Conservation (phyloP, 305 asterid genomes). For the Solanum hybrid region DNA sequence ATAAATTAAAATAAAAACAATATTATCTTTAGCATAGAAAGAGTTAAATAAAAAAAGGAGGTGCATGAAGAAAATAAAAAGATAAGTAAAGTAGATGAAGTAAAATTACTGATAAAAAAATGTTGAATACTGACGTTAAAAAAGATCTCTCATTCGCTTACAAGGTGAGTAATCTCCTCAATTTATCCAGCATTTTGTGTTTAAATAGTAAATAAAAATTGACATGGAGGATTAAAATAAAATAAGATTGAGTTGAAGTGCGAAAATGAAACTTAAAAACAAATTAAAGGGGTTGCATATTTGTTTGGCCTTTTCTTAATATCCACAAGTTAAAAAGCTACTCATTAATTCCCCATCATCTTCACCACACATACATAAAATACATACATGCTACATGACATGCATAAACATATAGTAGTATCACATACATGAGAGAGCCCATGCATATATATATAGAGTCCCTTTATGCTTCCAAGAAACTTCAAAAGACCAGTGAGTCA, state of each 20-base stretch:
- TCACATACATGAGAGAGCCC: not conserved
- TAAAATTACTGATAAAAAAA: not conserved
- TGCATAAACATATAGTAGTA: not conserved
- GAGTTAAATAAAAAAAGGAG: not conserved
- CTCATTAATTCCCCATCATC: not conserved
- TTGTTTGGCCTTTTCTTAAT: not conserved
- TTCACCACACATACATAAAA: not conserved
- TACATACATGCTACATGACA: not conserved
- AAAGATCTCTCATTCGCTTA: not conserved
- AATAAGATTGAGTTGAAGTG: not conserved
- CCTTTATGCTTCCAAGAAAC: conserved; percentile 4
- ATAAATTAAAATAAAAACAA: not conserved
- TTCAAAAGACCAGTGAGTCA: conserved; percentile 13
- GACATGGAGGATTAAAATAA: not conserved
- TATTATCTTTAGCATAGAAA: not conserved
- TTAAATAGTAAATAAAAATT: not conserved
- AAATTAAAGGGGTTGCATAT: not conserved
- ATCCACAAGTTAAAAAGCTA: not conserved
- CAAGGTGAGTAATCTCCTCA: not conserved
- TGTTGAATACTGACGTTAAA: not conserved
- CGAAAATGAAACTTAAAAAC: not conserved
- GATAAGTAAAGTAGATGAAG: not conserved
- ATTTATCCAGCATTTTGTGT: not conserved
- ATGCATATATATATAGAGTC: not conserved
- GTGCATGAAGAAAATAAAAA: not conserved